Conservation (phyloP, 108 stramenopile genomes). For the Aurantiochytrium sp. region DNA sequence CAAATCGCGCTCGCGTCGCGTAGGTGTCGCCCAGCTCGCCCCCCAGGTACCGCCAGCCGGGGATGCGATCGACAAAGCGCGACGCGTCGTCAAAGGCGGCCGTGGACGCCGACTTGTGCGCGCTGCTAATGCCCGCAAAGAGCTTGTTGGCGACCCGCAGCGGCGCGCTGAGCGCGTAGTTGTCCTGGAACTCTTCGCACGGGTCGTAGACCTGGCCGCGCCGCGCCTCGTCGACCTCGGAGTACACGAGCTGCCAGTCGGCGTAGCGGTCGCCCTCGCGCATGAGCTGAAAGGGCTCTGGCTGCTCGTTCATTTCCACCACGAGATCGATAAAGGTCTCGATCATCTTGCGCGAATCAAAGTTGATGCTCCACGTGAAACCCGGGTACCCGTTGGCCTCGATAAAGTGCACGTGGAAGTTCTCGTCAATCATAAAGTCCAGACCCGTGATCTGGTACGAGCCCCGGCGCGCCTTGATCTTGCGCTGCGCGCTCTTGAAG, state of each 20-base stretch:
- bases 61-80: background rate
- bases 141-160: background rate
- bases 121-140: background rate
- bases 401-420: conserved; percentile 29
- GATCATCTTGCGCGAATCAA: conserved; percentile 28
- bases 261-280: background rate
- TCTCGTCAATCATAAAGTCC: conserved; percentile 31
- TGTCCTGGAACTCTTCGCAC: conserved; percentile 25
- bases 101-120: conserved; percentile 13
- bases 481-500: background rate
- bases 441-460: conserved; percentile 33
- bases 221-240: background rate
- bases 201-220: background rate
- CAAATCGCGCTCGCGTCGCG: background rate
- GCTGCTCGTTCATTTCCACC: background rate
- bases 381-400: conserved; percentile 37
- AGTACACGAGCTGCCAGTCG: conserved; percentile 27
- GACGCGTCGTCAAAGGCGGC: background rate
- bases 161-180: background rate
- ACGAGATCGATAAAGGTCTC: background rate
- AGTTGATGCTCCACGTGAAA: conserved; percentile 30
- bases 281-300: conserved; percentile 3
- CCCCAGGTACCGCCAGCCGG: background rate
- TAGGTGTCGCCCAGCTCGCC: background rate
- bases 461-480: background rate